Base-by-base conservation (phyloP, 192 early-diverging fungal species). In the Coemansia sp. region DNA sequence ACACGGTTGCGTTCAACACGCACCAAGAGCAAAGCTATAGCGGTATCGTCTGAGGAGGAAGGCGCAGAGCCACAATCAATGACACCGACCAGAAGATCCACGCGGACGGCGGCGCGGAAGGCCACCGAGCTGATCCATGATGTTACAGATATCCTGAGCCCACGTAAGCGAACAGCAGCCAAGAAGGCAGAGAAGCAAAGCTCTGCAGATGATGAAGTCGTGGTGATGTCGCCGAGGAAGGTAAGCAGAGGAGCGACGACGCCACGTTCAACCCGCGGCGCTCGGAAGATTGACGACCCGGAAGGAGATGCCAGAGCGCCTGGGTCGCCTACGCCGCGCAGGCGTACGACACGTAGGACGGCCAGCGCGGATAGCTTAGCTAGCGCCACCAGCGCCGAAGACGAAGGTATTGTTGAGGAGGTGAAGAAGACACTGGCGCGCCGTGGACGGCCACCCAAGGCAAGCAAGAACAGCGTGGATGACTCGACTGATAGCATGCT, bases 61-160 rank as follows among this genome's bases (percentile, higher is more conserved):
- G 56, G 37, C 3, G 68, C 56, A 46, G 45, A 34, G 26, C 66
- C 6, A 13, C 51, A 3, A 18, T 68, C 68, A 25, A 53, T 55
- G 15, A 75, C 74, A 30, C 74, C 74, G 7, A 68, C 68, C 4
- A 67, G 74, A n/a, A 57, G 74, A 43, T 75, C 74, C 12, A 70
- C 74, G 4, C 63, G 74, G 45, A 43, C 68, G 9, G 74, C 74
- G 13, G 67, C 74, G 49, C 63, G 48, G 30, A 56, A 58, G 49
- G 72, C 72, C 16, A 74, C 61, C 16, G 61, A 63, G 20, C 37
- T 74, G 35, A 56, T 74, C 28, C 72, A 74, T 9, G 72, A 74
- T n/a, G 39, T 33, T 3, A 35, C 59, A 23, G 72, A 37, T 16
- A 55, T 59, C 16, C 40, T 57, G 26, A 66, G 59, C 33, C 61